phyloP scores from a whole-genome alignment of 2,329 filamentous ascomycete species.

The Teratosphaeria zuluensis region DNA sequence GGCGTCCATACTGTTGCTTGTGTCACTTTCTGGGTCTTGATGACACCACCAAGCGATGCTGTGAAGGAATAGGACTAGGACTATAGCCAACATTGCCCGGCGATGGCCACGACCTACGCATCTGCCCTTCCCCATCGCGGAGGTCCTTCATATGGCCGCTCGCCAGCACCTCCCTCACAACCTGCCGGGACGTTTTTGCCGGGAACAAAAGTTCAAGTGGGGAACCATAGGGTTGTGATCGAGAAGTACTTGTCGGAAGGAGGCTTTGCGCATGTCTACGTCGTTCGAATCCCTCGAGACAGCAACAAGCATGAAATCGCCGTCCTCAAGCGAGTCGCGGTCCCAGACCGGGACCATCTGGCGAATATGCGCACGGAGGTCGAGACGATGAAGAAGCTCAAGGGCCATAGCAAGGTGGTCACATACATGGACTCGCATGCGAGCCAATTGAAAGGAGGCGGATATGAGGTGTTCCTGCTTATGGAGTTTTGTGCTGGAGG shows the following conservation, averaged over 20 bases:
- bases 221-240: constrained; percentile 82
- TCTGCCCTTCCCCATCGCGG: neutral
- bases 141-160: neutral
- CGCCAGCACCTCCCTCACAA: neutral
- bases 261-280: constrained; percentile 95
- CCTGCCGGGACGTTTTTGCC: constrained; percentile 69
- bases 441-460: constrained; percentile 81
- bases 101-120: neutral
- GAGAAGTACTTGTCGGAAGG: constrained; percentile 97
- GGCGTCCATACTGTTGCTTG: neutral
- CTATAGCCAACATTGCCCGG: neutral
- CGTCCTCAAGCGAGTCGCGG: constrained; percentile 88
- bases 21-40: neutral
- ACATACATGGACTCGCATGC: constrained; percentile 98
- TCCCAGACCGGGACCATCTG: constrained; percentile 89
- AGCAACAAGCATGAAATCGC: constrained; percentile 70
- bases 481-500: constrained; percentile 98
- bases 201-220: constrained; percentile 94
- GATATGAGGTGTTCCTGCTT: constrained; percentile 94
- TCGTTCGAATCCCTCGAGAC: constrained; percentile 73
- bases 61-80: neutral
- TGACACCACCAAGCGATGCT: neutral
- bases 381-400: constrained; percentile 99
- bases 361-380: constrained; percentile 97
- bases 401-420: constrained; percentile 91